A percentile compares a stretch with the other conserved stretches of the same genome.
Evolutionary conservation across 148 eudicot species (phyloP).

Genomic region (Oxyria digyna): DNA sequence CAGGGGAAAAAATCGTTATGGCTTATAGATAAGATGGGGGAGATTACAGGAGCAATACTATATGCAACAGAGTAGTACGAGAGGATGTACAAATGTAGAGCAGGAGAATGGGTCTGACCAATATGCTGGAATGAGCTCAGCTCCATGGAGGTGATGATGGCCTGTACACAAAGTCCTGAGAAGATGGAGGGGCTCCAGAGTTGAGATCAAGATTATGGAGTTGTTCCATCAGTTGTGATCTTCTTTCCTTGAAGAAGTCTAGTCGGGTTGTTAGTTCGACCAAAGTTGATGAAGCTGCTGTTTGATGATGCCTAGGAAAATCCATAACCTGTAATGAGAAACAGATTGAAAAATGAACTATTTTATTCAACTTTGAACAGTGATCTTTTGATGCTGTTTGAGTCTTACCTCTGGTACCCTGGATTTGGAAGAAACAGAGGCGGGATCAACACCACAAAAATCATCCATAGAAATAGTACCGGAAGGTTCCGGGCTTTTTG

Average conservation of each 20-base stretch:
- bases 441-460: constrained; percentile 63
- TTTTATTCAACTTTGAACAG: neutral
- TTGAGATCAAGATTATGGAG: constrained; percentile 83
- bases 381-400: neutral
- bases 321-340: constrained; percentile 41
- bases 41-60: constrained; percentile 2
- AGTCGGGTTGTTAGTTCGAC: constrained; percentile 90
- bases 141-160: constrained; percentile 81
- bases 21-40: neutral
- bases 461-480: constrained; percentile 46
- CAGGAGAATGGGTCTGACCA: neutral
- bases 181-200: constrained; percentile 24
- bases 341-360: neutral
- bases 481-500: constrained; percentile 57
- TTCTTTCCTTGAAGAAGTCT: constrained; percentile 96
- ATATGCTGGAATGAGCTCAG: constrained; percentile 39
- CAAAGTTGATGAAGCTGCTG: constrained; percentile 72
- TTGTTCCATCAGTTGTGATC: constrained; percentile 97
- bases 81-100: constrained; percentile 5
- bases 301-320: constrained; percentile 51
- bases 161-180: constrained; percentile 65
- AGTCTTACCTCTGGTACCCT: constrained; percentile 52
- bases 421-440: constrained; percentile 45
- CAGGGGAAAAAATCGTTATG: neutral
- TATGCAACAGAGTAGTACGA: constrained; percentile 7